These are phyloP conservation scores for Sequoia sempervirens DNA, from an alignment of 75 land plant species.

Conservation along the genomic window DNA sequence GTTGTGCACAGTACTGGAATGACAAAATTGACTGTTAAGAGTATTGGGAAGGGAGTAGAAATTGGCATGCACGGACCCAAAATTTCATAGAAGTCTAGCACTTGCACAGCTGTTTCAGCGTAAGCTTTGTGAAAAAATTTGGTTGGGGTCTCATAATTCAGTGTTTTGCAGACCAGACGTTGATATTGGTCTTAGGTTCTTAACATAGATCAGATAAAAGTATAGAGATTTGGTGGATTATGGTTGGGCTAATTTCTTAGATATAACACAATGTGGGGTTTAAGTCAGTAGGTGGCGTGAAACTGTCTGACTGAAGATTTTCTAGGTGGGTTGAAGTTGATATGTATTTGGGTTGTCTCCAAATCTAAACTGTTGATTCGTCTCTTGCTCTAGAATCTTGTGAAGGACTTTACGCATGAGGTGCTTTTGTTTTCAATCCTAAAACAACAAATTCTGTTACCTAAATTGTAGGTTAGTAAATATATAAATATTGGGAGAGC, in stretches of 20 bases:
- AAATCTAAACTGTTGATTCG: not conserved
- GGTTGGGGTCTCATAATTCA: not conserved
- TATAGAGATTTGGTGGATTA: not conserved
- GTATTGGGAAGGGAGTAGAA: conserved; percentile 1
- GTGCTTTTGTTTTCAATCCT: not conserved
- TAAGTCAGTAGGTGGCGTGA: not conserved
- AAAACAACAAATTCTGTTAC: not conserved
- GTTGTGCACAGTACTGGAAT: not conserved
- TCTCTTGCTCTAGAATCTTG: not conserved
- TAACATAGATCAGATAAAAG: not conserved
- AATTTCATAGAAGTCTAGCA: not conserved
- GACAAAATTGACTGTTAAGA: conserved; percentile 5
- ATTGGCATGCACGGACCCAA: not conserved
- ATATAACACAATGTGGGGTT: not conserved
- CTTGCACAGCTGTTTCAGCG: not conserved
- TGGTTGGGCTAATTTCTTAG: not conserved
- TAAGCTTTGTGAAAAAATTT: not conserved
- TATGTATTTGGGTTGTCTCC: not conserved
- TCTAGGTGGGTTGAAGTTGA: not conserved
- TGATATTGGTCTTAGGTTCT: not conserved
- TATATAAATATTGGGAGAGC: not conserved
- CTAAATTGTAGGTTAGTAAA: not conserved
- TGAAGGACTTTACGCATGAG: not conserved
- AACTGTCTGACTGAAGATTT: not conserved
- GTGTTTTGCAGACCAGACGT: not conserved